Evolutionary conservation across 1,284 basidiomycete genomes (phyloP), one percentile per base, ranked within the genome.

Genomic region (Marasmius fiardii): DNA sequence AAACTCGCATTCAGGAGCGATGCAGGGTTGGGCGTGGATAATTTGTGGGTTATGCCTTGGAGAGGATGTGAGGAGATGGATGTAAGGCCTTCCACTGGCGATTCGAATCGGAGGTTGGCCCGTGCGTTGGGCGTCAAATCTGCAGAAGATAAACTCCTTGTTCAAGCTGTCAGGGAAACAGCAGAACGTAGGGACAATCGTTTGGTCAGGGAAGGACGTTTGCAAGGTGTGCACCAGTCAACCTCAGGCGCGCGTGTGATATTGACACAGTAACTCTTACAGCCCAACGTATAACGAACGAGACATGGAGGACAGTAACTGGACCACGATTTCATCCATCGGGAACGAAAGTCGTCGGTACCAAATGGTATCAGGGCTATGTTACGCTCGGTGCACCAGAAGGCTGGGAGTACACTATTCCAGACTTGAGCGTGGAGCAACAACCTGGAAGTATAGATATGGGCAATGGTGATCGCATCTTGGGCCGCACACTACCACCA

Each of bases 31-130:
- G 88, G 87, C 2, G 71, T 87, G 12, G 85, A 88, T 63, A 90
- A 90, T 61, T 85, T 89, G 12, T 90, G 86, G 86, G 71, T 86
- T 18, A 78, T 74, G 53, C 73, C 76, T 18, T 90, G 86, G 86
- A 74, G 68, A 52, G 82, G 82, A 12, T 90, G 87, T 62, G 71
- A 75, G 28, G 74, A 69, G 7, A 84, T 85, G 78, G 77, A 85
- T 61, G 58, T 88, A 8, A 71, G 80, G 48, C 67, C 72, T 43
- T 44, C 60, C 24, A 31, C n/a, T 50, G 10, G 45, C 26, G 12
- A 43, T 31, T 37, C 34, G 34, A 35, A 35, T 16, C 16, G 12
- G 35, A 5, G n/a, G 12, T 37, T 81, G 16, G 34, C 54, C 20
- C 39, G 66, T 3, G 79, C 77, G 3, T 62, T 81, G 33, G 44